These are phyloP conservation scores for Suillus variegatus DNA, from an alignment of 768 basidiomycete species.

Conservation along the genomic window DNA sequence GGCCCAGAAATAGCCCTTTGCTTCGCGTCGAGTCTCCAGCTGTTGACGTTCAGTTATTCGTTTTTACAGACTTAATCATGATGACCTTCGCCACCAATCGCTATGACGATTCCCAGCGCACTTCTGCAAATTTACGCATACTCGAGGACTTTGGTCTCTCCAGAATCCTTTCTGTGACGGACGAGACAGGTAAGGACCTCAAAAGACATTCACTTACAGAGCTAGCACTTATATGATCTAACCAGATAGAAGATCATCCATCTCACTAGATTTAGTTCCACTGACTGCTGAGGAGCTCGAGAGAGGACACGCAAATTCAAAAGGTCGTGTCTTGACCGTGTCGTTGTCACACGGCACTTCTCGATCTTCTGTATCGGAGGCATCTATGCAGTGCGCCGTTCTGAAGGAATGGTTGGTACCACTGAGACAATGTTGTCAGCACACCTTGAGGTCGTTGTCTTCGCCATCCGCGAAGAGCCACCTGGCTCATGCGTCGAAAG, in stretches of 20 bases:
- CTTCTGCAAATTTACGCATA: slow-evolving; percentile 40
- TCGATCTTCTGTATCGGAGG: slow-evolving; percentile 5
- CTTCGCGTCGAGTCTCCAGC: slow-evolving; percentile 28
- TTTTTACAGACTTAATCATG: slow-evolving; percentile 75
- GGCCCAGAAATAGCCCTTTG: slow-evolving; percentile 15
- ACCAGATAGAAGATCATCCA: slow-evolving; percentile 29
- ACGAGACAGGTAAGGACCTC: slow-evolving; percentile 29
- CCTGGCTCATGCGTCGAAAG: slow-evolving; percentile 29
- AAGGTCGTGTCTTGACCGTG: slow-evolving; percentile 34
- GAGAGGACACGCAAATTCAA: slow-evolving; percentile 36
- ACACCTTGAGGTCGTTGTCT: slow-evolving; percentile 46
- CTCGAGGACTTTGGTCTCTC: slow-evolving; percentile 48
- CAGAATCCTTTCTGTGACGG: slow-evolving; percentile 48
- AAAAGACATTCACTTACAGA: neutral
- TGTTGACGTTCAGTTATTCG: slow-evolving; percentile 40
- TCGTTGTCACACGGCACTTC: slow-evolving; percentile 29
- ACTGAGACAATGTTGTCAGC: slow-evolving; percentile 51
- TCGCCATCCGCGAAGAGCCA: slow-evolving; percentile 27
- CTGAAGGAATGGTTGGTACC: slow-evolving; percentile 46
- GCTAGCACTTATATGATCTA: neutral
- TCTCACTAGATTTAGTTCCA: slow-evolving; percentile 55
- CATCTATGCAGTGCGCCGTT: slow-evolving; percentile 6
- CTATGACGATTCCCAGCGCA: slow-evolving; percentile 21
- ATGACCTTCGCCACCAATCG: slow-evolving; percentile 42
- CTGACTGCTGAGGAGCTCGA: slow-evolving; percentile 42